Evolutionary conservation across 1,284 basidiomycete genomes (phyloP), one percentile per base, ranked within the genome.

Genomic region (Singerocomus rubriflavus): DNA sequence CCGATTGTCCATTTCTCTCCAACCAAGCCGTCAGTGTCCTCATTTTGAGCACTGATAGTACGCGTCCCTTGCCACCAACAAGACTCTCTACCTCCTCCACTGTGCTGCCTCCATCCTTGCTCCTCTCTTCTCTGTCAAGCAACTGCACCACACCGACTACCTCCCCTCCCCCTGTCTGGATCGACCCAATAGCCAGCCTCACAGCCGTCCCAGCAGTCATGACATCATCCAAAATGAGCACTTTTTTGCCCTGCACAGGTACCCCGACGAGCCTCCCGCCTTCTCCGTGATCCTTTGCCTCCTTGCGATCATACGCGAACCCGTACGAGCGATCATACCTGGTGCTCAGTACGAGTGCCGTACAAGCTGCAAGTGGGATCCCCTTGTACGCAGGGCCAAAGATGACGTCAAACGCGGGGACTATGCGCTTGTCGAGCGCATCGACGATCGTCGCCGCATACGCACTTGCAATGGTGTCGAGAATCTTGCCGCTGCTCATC

Each of bases 351-450:
- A 88, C 79, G 26, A 97, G 79, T 3, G 91, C 79, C 1, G 95
- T 94, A 41, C 90, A 84, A 0, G 96, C 90, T 0, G 93, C 95
- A 43, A 99, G 84, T 0, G 96, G 85, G 64, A 99, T 99, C 36
- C 94, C 96, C 73, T 99, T 99, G 78, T 99, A 99, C 4, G 97
- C 96, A 0, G 96, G 97, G 0, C 96, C 97, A 64, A 98, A 98
- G 29, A 98, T 79, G 38, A 98, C 82, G 62, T 97, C 93, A 61
- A 98, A 97, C 47, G 77, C 61, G 2, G 85, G 85, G 13, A 89
- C 69, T 2, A 77, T 56, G 5, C 68, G 57, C 10, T 75, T 60
- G 27, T 76, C 66, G 46, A 80, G 72, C 0, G 75, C 74, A 13
- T 68, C 55, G 11, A 71, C 26, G 62, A 93, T 85, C n/a, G 89